These are phyloP conservation scores for Quercus mongolica DNA, from an alignment of 306 rosid species.

Conservation along the genomic window DNA sequence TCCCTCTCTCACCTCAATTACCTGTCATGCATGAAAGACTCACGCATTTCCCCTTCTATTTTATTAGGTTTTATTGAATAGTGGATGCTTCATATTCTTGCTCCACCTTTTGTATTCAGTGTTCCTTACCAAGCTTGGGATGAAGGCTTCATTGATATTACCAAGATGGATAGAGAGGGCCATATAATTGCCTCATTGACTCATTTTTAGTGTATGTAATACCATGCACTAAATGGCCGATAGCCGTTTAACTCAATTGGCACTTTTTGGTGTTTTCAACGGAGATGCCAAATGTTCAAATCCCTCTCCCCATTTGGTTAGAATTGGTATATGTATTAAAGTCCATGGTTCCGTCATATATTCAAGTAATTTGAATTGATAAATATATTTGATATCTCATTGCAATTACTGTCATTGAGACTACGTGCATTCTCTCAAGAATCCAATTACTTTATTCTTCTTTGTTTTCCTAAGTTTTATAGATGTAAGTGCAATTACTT, in stretches of 20 bases:
- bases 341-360: not conserved
- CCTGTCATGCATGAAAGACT: slow-evolving; percentile 9
- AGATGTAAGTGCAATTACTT: too few species aligned
- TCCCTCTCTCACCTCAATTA: not conserved
- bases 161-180: slow-evolving; percentile 93
- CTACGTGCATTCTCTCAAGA: not conserved
- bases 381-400: not conserved
- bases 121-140: slow-evolving; percentile 81
- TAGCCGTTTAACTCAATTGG: too few species aligned
- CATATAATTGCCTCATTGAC: slow-evolving; percentile 23
- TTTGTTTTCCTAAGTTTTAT: too few species aligned
- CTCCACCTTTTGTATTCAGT: slow-evolving; percentile 80
- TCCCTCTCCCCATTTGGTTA: not conserved
- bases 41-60: slow-evolving; percentile 6
- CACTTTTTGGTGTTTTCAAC: too few species aligned
- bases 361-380: not conserved
- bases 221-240: not conserved
- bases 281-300: too few species aligned
- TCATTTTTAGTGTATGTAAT: not conserved
- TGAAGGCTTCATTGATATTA: slow-evolving; percentile 75
- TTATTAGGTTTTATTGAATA: slow-evolving; percentile 68
- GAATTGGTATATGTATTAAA: not conserved
- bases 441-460: not conserved
- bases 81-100: slow-evolving; percentile 77
- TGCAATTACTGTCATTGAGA: not conserved